A percentile compares a stretch with the other conserved stretches of the same genome.
Conservation (phyloP, 2,329 filamentous ascomycete genomes). For the Fonsecaea erecta region DNA sequence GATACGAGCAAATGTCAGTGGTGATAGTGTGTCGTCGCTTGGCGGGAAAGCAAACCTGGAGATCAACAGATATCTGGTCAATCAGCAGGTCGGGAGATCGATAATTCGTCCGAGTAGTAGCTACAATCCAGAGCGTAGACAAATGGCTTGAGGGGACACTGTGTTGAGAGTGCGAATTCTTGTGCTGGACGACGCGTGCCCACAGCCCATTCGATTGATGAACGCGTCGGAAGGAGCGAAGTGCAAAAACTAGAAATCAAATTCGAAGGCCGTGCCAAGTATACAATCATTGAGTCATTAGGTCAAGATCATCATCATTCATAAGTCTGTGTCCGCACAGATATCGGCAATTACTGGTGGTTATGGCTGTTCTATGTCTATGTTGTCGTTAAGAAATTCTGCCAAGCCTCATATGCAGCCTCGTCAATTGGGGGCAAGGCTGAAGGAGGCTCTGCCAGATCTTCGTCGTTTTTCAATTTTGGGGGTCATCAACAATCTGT, state of each 20-base stretch:
- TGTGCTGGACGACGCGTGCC: neutral
- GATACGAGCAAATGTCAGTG: neutral
- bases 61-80: neutral
- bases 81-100: neutral
- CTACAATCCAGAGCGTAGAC: neutral
- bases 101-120: neutral
- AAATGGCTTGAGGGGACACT: neutral
- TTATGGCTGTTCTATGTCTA: constrained; percentile 19
- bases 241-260: neutral
- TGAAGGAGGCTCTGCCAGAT: neutral
- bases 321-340: constrained; percentile 13
- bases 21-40: neutral
- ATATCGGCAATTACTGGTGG: constrained; percentile 18
- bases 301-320: constrained; percentile 14
- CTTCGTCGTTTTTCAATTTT: neutral
- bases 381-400: constrained; percentile 5
- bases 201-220: neutral
- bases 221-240: neutral
- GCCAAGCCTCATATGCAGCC: neutral
- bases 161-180: neutral
- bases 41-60: neutral
- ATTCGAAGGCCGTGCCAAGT: neutral
- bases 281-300: neutral
- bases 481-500: neutral
- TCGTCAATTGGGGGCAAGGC: neutral